Percentiles rank a stretch among this genome's conserved stretches.
These are phyloP conservation scores for Ophiobolus disseminans DNA, from an alignment of 2,329 filamentous ascomycete species.

Conservation along the genomic window DNA sequence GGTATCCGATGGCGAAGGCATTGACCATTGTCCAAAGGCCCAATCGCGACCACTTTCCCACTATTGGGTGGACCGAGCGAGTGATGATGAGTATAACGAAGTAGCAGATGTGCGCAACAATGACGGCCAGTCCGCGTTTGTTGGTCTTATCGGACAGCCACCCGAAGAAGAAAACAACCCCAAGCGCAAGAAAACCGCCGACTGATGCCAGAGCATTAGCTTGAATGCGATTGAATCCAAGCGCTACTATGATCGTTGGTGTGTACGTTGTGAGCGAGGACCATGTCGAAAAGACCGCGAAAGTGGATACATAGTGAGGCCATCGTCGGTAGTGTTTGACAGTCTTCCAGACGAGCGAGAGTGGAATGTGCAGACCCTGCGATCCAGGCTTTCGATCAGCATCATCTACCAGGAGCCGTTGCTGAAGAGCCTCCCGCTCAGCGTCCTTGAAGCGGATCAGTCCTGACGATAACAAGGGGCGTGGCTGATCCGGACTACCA, in stretches of 20 bases:
- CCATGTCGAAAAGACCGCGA: conserved; percentile 62
- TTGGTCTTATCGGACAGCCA: conserved; percentile 58
- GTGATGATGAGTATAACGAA: conserved; percentile 55
- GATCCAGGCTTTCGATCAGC: conserved; percentile 39
- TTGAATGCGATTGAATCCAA: conserved; percentile 55
- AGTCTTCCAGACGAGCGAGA: conserved; percentile 53
- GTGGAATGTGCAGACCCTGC: conserved; percentile 49
- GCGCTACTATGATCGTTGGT: conserved; percentile 51
- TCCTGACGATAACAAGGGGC: conserved; percentile 49
- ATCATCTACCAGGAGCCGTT: conserved; percentile 47
- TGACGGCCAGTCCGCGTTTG: conserved; percentile 54
- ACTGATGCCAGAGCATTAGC: conserved; percentile 58
- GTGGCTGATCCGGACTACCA: conserved; percentile 52
- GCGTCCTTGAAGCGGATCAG: conserved; percentile 48
- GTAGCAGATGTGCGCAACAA: conserved; percentile 56
- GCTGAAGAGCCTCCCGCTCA: conserved; percentile 47
- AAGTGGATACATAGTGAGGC: conserved; percentile 57
- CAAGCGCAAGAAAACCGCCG: conserved; percentile 54
- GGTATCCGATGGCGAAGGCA: conserved; percentile 60
- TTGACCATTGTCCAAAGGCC: conserved; percentile 62
- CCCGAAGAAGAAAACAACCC: conserved; percentile 58
- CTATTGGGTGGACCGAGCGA: conserved; percentile 51
- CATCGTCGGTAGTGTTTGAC: conserved; percentile 56
- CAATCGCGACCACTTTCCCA: conserved; percentile 58
- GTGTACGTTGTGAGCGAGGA: conserved; percentile 61